phyloP scores from a whole-genome alignment of 371 early-diverging fungal genomes.

The Batkoa obscura region DNA sequence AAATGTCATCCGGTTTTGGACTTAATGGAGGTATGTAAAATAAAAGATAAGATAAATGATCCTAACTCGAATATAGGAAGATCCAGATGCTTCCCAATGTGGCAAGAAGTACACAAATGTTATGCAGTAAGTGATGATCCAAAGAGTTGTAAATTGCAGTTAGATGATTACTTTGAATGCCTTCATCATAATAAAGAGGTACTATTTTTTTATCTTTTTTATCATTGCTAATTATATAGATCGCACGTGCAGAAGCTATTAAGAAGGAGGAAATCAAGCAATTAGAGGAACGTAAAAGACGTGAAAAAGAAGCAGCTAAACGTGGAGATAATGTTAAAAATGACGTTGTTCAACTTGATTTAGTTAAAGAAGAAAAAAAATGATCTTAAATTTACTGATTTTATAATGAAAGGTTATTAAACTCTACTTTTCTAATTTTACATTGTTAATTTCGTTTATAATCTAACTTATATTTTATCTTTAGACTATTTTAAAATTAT shows the following conservation, averaged over 20 bases:
- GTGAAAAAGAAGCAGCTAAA: background rate
- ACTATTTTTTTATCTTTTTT: background rate
- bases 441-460: too few relatives aligned
- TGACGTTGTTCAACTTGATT: background rate
- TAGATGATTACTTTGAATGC: slow-evolving; percentile 65
- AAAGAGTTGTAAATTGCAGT: slow-evolving; percentile 45
- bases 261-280: background rate
- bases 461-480: too few relatives aligned
- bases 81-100: slow-evolving; percentile 60
- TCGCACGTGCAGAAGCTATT: background rate
- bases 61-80: slow-evolving; percentile 25
- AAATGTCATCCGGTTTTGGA: slow-evolving; percentile 25
- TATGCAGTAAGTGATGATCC: slow-evolving; percentile 48
- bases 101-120: slow-evolving; percentile 75
- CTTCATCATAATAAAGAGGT: slow-evolving; percentile 69
- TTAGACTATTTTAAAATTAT: too few relatives aligned
- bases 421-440: too few relatives aligned
- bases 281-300: background rate
- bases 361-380: background rate
- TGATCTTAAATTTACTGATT: background rate
- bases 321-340: background rate
- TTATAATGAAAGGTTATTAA: too few relatives aligned
- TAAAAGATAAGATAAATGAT: background rate
- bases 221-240: background rate
- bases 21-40: slow-evolving; percentile 17